phyloP scores from a whole-genome alignment of 2,329 filamentous ascomycete genomes.

The Cladosporium sp. region DNA sequence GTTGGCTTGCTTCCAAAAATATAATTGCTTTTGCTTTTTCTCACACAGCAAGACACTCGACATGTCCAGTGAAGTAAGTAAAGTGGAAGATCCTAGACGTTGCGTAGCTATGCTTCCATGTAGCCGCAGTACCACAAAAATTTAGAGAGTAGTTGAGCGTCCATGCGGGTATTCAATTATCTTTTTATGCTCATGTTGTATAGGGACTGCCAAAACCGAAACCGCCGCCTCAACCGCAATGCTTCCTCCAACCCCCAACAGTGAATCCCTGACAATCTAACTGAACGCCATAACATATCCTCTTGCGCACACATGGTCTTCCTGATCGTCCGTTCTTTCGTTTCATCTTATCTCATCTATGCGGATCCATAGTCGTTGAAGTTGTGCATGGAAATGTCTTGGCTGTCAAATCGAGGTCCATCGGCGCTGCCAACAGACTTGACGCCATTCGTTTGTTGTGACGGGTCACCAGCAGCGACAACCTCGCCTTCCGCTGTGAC shows the following conservation, averaged over 20 bases:
- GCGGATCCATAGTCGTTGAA: slow-evolving; percentile 35
- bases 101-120: too few relatives aligned
- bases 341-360: background rate
- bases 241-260: background rate
- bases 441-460: slow-evolving; percentile 16
- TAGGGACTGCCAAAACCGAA: background rate
- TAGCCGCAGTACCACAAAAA: too few relatives aligned
- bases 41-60: too few relatives aligned
- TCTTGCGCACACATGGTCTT: background rate
- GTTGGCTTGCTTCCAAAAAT: too few relatives aligned
- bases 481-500: slow-evolving; percentile 55
- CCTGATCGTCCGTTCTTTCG: background rate
- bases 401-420: slow-evolving; percentile 17
- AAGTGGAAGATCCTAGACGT: too few relatives aligned
- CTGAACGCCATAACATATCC: background rate
- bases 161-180: too few relatives aligned
- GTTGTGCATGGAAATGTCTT: slow-evolving; percentile 60
- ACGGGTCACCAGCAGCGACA: slow-evolving; percentile 38
- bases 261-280: background rate
- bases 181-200: background rate
- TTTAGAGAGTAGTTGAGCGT: too few relatives aligned
- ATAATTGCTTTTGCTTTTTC: too few relatives aligned
- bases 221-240: background rate
- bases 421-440: slow-evolving; percentile 9
- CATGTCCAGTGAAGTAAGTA: too few relatives aligned